phyloP scores from a whole-genome alignment of 1,284 basidiomycete genomes.

The Hymenochaete sp. region DNA sequence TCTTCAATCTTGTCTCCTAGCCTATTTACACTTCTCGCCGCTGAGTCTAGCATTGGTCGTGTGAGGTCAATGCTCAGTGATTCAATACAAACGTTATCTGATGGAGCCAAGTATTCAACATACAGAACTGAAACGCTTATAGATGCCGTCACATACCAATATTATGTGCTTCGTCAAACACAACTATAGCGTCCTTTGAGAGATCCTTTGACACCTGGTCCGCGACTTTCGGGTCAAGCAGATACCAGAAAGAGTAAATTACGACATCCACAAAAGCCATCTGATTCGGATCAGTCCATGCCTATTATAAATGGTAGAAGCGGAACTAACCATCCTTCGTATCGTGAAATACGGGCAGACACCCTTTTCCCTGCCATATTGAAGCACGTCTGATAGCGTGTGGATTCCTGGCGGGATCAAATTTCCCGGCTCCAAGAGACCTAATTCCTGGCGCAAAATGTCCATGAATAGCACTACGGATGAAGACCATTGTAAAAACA shows the following conservation, averaged over 20 bases:
- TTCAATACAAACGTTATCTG: conserved; percentile 99
- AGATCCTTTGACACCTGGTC: conserved; percentile 98
- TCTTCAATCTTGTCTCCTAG: conserved; percentile 93
- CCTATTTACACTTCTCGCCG: conserved; percentile 80
- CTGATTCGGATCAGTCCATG: conserved; percentile 32
- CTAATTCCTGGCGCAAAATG: conserved; percentile 50
- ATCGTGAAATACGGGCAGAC: conserved; percentile 97
- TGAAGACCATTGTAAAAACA: conserved; percentile 18
- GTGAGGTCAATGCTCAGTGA: conserved; percentile 97
- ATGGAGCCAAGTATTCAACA: background rate
- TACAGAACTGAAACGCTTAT: background rate
- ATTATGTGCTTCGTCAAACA: conserved; percentile 99
- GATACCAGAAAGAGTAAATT: conserved; percentile 99
- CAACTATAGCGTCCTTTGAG: conserved; percentile 96
- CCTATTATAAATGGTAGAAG: background rate
- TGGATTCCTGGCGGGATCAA: conserved; percentile 85
- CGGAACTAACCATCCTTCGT: conserved; percentile 75
- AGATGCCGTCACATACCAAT: conserved; percentile 59
- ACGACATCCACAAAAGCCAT: conserved; percentile 94
- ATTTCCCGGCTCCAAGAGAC: conserved; percentile 75
- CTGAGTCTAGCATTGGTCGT: conserved; percentile 97
- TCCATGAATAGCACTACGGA: conserved; percentile 1
- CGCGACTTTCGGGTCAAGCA: conserved; percentile 97
- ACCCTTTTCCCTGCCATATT: conserved; percentile 79
- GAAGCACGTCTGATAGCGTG: conserved; percentile 90